These are phyloP conservation scores for Ceriops tagal DNA, from an alignment of 345 rosid species.

Conservation along the genomic window DNA sequence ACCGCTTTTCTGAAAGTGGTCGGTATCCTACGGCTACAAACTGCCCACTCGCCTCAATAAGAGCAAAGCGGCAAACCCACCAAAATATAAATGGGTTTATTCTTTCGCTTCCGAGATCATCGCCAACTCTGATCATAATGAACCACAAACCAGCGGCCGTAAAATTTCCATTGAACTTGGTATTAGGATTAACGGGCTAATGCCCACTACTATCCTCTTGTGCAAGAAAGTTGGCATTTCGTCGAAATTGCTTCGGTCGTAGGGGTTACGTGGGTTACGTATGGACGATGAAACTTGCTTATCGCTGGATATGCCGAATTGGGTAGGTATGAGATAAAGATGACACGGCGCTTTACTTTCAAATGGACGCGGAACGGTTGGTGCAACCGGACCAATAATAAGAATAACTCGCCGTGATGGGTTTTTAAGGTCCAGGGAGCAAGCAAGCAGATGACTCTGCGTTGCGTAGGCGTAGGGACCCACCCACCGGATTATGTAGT, in stretches of 20 bases:
- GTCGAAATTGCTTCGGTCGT: constrained; percentile 57
- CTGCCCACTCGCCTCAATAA: constrained; percentile 22
- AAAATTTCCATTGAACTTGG: constrained; percentile 51
- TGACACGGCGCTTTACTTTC: constrained; percentile 76
- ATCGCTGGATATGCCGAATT: constrained; percentile 68
- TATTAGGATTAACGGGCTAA: constrained; percentile 46
- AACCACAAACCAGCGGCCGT: constrained; percentile 29
- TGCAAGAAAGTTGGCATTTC: constrained; percentile 53
- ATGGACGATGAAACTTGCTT: constrained; percentile 68
- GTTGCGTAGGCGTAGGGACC: neutral
- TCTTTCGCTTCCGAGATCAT: constrained; percentile 38
- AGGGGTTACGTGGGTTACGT: constrained; percentile 39
- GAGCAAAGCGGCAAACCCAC: constrained; percentile 20
- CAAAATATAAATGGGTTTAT: constrained; percentile 14
- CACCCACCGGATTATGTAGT: neutral
- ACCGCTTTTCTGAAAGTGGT: constrained; percentile 20
- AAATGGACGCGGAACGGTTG: constrained; percentile 70
- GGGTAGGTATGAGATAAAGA: constrained; percentile 53
- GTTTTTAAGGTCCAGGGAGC: neutral
- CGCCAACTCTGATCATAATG: constrained; percentile 52
- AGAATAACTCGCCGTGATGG: too few relatives aligned
- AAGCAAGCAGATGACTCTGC: neutral
- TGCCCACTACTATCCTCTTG: constrained; percentile 43
- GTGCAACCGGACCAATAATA: constrained; percentile 36
- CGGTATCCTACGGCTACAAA: constrained; percentile 25